Evolutionary conservation across 2,329 filamentous ascomycete genomes (phyloP), one percentile per base, ranked within the genome.

Genomic region (Bipolaris sorokiniana): DNA sequence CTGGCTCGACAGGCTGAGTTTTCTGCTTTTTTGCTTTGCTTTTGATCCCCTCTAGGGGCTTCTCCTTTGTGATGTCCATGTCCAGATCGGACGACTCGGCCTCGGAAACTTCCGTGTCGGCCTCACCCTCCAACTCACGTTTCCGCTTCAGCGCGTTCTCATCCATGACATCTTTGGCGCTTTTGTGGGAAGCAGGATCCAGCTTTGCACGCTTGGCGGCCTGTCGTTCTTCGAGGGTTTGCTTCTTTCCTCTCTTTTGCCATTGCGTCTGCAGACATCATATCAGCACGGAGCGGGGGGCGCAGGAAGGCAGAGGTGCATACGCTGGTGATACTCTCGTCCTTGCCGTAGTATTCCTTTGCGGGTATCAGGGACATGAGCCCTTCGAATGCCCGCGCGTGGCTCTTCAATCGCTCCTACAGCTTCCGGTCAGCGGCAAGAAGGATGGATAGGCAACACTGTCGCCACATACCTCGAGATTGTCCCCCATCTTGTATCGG

Each of bases 131-230:
- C 26, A 90, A 82, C 79, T 96, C 79, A 26, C 80, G 76, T 70
- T 82, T 96, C 58, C 92, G 86, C 81, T 96, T 96, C 69, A 79
- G 80, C 51, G 84, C 85, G 53, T 90, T 92, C 65, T 96, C 93
- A 66, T 96, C 92, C 86, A 96, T 89, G 60, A 97, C 87, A 76
- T 98, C 93, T 76, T 96, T 94, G 59, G 92, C 94, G 64, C 88
- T 95, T 81, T 96, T 95, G 64, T 89, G 88, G 71, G 92, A 92
- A 65, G 94, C 91, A 23, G 95, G 93, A 70, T 98, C 91, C 38
- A 98, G 84, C 80, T 97, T 98, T 58, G 90, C 91, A 73, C 89
- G 86, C 79, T 92, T 92, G 38, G 73, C 73, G n/a, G 73, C 70
- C 57, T 68, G 67, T 51, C 54, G 92, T 90, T 65, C 90, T 88